phyloP scores from a whole-genome alignment of 2,329 filamentous ascomycete species.

The Daldinia sp. region DNA sequence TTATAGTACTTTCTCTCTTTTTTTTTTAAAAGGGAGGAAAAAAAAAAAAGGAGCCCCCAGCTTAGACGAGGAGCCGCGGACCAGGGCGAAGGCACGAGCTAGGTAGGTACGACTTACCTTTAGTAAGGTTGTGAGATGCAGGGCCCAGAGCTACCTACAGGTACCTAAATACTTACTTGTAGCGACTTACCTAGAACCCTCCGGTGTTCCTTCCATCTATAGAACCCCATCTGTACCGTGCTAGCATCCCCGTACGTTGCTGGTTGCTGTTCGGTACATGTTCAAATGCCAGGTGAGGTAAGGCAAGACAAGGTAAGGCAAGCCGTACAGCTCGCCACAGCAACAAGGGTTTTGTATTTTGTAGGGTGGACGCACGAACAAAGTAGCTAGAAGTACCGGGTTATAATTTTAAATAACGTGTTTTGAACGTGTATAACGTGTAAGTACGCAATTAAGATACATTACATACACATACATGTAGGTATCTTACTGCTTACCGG shows the following conservation, averaged over 20 bases:
- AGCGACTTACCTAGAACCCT: constrained; percentile 5
- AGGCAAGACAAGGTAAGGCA: constrained; percentile 38
- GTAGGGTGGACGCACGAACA: constrained; percentile 9
- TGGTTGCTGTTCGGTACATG: constrained; percentile 22
- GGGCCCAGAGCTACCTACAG: constrained; percentile 35
- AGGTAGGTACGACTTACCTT: constrained; percentile 35
- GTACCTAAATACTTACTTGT: constrained; percentile 28
- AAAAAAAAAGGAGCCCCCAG: constrained; percentile 40
- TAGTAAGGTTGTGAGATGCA: constrained; percentile 44
- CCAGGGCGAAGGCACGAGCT: constrained; percentile 40
- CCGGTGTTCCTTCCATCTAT: constrained; percentile 4
- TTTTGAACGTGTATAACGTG: neutral
- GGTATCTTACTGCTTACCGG: constrained; percentile 1
- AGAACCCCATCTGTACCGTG: constrained; percentile 19
- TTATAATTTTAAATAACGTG: constrained; percentile 9
- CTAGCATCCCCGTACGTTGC: constrained; percentile 10
- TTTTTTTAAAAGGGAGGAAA: constrained; percentile 32
- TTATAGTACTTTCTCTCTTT: constrained; percentile 40
- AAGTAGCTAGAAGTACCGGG: constrained; percentile 1
- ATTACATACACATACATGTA: too few species aligned
- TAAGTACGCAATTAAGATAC: neutral
- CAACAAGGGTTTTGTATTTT: neutral
- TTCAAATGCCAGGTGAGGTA: constrained; percentile 35
- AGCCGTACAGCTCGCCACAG: constrained; percentile 31
- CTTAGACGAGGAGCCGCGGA: constrained; percentile 42